Base-by-base conservation (phyloP, 2,329 filamentous ascomycete genomes). In the Hymenoscyphus repandus region DNA sequence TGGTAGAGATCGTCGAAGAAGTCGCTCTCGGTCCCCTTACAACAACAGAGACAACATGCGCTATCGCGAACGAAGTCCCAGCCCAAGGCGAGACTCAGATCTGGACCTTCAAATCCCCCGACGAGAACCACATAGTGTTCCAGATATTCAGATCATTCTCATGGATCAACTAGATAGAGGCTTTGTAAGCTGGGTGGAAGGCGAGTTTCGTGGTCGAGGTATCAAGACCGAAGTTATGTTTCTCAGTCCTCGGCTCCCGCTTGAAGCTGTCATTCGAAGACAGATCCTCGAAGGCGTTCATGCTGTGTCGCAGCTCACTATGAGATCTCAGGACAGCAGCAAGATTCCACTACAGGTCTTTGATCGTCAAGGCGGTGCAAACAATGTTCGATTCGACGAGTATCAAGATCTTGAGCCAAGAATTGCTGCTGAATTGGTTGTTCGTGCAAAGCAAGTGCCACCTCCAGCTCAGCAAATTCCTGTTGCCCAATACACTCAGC, bases 261-360 rank as follows among this genome's bases (percentile, higher is more conserved):
- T 91, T 55, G 81, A 86, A 33, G 80, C 85, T 5, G 83, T 96
- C n/a, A 81, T 96, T 47, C 84, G 89, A 58, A 79, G 88, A 47
- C 90, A 96, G 65, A 88, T 95, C 34, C 73, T 91, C 10, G 91
- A 97, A 68, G 92, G 93, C 15, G 92, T 96, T 1, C 79, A 88
- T 46, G 92, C 87, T 7, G 87, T 96, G 12, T 83, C 89, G 5
- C 85, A 90, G 61, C 77, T 97, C 12, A 83, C 87, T 53, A 74
- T 82, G 45, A 74, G 76, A 41, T 80, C 88, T 18, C 86, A 95
- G 62, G 74, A 76, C 32, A 78, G 78, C 1, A 83, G 83, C 57
- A 90, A 85, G 64, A 86, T 97, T 45, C 81, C 87, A 0, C 72
- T 96, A 2, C 88, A 92, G 61, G 80, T 95, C 5, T 96, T 96